Percentiles rank a stretch among this genome's conserved stretches.
These are phyloP conservation scores for Apostasia shenzhenica DNA, from an alignment of 106 monocot genomes.

Conservation along the genomic window DNA sequence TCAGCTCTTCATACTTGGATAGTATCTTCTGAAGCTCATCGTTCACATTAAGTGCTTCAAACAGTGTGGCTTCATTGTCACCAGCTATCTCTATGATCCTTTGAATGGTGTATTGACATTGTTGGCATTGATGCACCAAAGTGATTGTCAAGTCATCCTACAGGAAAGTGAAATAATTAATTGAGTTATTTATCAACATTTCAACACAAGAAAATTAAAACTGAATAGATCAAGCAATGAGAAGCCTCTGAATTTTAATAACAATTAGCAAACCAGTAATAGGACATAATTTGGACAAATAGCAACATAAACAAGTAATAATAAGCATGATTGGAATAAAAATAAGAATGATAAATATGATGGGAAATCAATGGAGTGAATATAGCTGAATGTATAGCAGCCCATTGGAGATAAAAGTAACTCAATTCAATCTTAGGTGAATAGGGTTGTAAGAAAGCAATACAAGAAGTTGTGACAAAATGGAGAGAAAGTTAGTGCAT, in stretches of 20 bases:
- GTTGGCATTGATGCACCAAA: slow-evolving; percentile 36
- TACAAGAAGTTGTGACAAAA: too few species aligned
- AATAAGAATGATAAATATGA: not conserved
- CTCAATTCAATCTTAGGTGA: too few species aligned
- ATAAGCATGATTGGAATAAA: not conserved
- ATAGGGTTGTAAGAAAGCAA: too few species aligned
- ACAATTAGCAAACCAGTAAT: not conserved
- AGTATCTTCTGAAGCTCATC: slow-evolving; percentile 43
- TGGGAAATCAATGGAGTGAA: too few species aligned
- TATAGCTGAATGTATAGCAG: too few species aligned
- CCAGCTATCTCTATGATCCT: slow-evolving; percentile 43
- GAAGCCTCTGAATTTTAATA: not conserved
- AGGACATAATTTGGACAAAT: not conserved
- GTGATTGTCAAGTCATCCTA: slow-evolving; percentile 52
- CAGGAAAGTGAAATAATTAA: not conserved
- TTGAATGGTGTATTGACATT: slow-evolving; percentile 39
- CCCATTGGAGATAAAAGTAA: too few species aligned
- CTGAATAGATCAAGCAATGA: not conserved
- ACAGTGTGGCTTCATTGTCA: slow-evolving; percentile 32
- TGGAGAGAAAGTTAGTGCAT: too few species aligned
- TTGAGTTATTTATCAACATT: too few species aligned
- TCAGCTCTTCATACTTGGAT: slow-evolving; percentile 47
- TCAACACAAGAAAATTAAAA: too few species aligned
- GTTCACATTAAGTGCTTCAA: slow-evolving; percentile 43
- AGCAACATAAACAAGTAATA: not conserved